Evolutionary conservation across 768 basidiomycete species (phyloP), one percentile per base, ranked within the genome.

Genomic region (Pisolithus orientalis): DNA sequence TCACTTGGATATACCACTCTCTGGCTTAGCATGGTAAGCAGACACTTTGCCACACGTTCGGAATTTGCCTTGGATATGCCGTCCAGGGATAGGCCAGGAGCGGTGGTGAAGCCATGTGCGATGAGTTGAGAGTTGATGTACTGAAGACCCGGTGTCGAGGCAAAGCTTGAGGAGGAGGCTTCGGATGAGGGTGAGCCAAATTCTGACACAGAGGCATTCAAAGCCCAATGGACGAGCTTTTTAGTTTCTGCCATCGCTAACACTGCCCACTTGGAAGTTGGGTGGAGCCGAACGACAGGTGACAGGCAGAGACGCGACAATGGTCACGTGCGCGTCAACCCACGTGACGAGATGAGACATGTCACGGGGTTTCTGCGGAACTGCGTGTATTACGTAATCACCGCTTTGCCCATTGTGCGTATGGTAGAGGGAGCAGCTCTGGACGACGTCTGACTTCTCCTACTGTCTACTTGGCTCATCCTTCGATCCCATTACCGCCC

Each of bases 71-170:
- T 75, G 0, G 80, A 74, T 11, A 85, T 67, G 0, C 85, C 85
- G 0, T 87, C 86, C 37, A 93, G 70, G 11, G 74, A 80, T 17
- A 93, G 67, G 0, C 90, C 90, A 0, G 84, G 81, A 1, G 75
- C 61, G 9, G 79, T 61, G 1, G 78, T 69, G 58, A 87, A 93
- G 7, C 91, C 91, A 70, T 93, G 90, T 2, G 90, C 84, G 45
- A 89, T 68, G 6, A 94, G 78, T 58, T 94, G 91, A 17, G 84
- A 73, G 62, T 91, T 93, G 62, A 92, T 76, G 62, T 87, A 91
- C 52, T 90, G 84, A 25, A 90, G 65, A 53, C 78, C 85, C 4
- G 85, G 85, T 0, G 72, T 69, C 6, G 80, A 79, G 28, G 74
- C 65, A 43, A 75, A 70, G 0, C 76, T 77, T 1, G 75, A 75